Percentiles rank a stretch among this genome's conserved stretches.
Conservation (phyloP, 495 filamentous ascomycete species). For the Tuber aestivum region DNA sequence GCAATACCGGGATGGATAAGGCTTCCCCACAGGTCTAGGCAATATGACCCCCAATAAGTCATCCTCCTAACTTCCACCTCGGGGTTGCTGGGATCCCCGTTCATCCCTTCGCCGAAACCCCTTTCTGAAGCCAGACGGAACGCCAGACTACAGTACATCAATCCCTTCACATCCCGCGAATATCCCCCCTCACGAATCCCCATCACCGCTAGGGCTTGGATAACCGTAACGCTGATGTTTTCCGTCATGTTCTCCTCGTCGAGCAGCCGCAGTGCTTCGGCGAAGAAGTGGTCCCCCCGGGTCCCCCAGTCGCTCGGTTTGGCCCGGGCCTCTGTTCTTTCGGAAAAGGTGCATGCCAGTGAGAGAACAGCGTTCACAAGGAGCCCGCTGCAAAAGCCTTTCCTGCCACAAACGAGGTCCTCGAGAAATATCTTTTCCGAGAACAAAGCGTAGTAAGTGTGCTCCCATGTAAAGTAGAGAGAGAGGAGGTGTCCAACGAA, state of each 20-base stretch:
- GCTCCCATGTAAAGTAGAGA: conserved; percentile 74
- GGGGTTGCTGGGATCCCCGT: conserved; percentile 45
- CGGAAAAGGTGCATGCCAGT: conserved; percentile 66
- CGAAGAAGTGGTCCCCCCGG: conserved; percentile 67
- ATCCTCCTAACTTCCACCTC: conserved; percentile 58
- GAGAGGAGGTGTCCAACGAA: conserved; percentile 59
- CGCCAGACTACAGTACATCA: conserved; percentile 60
- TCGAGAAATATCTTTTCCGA: conserved; percentile 64
- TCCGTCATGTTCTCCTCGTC: conserved; percentile 48
- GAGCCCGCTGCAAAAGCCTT: conserved; percentile 61
- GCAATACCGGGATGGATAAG: not conserved
- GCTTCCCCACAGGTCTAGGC: conserved; percentile 56
- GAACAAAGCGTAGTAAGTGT: conserved; percentile 64
- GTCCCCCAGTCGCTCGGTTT: conserved; percentile 58
- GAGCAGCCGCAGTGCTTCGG: conserved; percentile 56
- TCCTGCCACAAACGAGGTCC: conserved; percentile 54
- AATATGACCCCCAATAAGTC: conserved; percentile 66
- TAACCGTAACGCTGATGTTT: conserved; percentile 61
- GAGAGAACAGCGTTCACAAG: conserved; percentile 68
- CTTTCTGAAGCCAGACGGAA: conserved; percentile 60
- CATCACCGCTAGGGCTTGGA: conserved; percentile 71
- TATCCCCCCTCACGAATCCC: conserved; percentile 58
- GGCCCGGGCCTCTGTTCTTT: conserved; percentile 56
- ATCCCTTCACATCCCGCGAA: conserved; percentile 58
- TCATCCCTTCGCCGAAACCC: conserved; percentile 48